Evolutionary conservation across 805 yeast genomes (phyloP), one percentile per base, ranked within the genome.

Genomic region (Candida mattraensis): DNA sequence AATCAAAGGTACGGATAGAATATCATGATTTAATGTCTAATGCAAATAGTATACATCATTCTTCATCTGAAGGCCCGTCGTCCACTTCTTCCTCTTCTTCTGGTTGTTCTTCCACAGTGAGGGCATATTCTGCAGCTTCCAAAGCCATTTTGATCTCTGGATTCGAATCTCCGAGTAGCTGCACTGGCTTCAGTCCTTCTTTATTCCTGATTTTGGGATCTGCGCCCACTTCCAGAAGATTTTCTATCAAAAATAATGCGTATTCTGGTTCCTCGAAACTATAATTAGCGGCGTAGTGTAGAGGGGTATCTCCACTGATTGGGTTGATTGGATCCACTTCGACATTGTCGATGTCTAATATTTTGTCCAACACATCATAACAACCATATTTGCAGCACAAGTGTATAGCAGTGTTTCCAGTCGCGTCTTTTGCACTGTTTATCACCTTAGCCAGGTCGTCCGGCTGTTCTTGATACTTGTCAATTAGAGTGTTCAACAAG

Each of bases 151-250:
- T 66, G 43, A 91, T 68, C 37, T 75, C 72, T 2, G 69, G 74
- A 40, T 78, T 66, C 11, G 80, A 76, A 15, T 69, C 68, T 7
- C 74, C 71, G 12, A 55, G 42, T 41, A 88, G 67, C 47, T 87
- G 87, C 24, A 83, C 70, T 5, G 98, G 95, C 48, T 76, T 85
- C 50, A 81, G 72, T 16, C 86, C 86, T 24, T 70, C 67, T 23
- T 69, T 72, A 54, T 84, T 84, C 45, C 58, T 70, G 12, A 74
- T 55, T 32, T 73, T 69, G 3, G 94, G 86, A 61, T 89, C 93
- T 2, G 93, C 81, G 3, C 99, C 98, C 18, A 94, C 95, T 52
- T 89, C 96, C 25, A 93, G 66, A 44, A 93, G 72, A 56, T 82
- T 83, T 52, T 86, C 95, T 9, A 81, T 77, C 21, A 88, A 69